Conservation (phyloP, 345 rosid genomes). For the Hibiscus trionum region DNA sequence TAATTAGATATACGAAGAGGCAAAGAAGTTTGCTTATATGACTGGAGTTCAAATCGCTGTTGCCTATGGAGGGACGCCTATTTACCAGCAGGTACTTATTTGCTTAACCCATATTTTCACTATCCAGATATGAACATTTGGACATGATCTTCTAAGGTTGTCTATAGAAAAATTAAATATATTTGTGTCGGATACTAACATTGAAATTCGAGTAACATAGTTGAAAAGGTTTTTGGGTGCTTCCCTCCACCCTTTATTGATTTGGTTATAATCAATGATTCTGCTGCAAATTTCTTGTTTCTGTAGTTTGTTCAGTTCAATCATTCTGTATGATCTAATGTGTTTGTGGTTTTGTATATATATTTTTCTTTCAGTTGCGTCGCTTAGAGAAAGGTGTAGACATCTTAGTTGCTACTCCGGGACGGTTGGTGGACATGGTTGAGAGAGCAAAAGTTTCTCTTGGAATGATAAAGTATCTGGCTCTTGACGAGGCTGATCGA, state of each 20-base stretch:
- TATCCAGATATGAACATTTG: too few relatives aligned
- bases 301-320: too few relatives aligned
- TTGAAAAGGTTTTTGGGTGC: too few relatives aligned
- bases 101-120: too few relatives aligned
- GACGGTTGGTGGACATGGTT: conserved; percentile 81
- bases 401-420: conserved; percentile 97
- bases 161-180: too few relatives aligned
- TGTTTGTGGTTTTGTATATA: too few relatives aligned
- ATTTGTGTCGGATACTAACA: too few relatives aligned
- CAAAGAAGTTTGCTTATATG: conserved; percentile 81
- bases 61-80: conserved; percentile 97
- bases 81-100: conserved; percentile 61
- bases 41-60: conserved; percentile 91
- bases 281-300: too few relatives aligned
- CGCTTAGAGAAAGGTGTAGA: conserved; percentile 92
- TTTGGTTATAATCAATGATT: background rate
- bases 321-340: too few relatives aligned
- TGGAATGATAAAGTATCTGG: conserved; percentile 75
- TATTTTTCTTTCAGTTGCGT: conserved; percentile 43
- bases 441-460: conserved; percentile 90
- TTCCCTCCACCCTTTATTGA: too few relatives aligned
- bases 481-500: conserved; percentile 93
- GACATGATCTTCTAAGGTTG: too few relatives aligned
- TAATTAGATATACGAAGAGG: conserved; percentile 85
- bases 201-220: too few relatives aligned